Evolutionary conservation across 169 alveolate species (phyloP), one percentile per base, ranked within the genome.

Genomic region (Babesia gibsoni): DNA sequence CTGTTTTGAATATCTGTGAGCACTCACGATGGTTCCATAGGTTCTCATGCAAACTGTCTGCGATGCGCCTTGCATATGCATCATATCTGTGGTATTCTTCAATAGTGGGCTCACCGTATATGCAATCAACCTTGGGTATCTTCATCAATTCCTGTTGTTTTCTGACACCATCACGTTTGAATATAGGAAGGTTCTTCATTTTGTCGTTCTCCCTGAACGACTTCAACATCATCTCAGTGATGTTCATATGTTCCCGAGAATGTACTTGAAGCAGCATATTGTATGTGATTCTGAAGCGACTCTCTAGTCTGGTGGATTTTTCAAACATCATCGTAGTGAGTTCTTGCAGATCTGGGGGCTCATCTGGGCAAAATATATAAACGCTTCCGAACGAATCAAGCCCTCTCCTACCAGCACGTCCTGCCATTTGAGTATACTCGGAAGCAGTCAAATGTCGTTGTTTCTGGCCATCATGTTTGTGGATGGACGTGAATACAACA

Each of bases 341-440:
- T 52, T 94, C 97, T 39, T 83, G 89, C 36, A 86, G 90, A 37
- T 90, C 95, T 6, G 98, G 98, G 18, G 95, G 79, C 42, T 90
- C 91, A 33, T 89, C 94, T 1, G 90, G 82, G 46, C 98, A 79
- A 50, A 93, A 93, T 18, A 98, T 78, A 68, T 93, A 95, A 4
- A 96, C 98, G 74, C 93, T 91, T 12, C 99, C 99, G 52, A 89
- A 91, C 4, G 79, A 77, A 81, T 98, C 99, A 36, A 96, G 91
- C 14, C 99, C 99, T 82, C 99, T 92, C 67, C 99, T 93, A 20
- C 99, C 99, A 4, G 99, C 99, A 73, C 99, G 92, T 4, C 99
- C 99, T 2, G 98, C 94, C 99, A 97, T 97, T 69, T 90, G 96
- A 9, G 99, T 92, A 78, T 98, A 98, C 79, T 98, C 99, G n/a